Conservation (phyloP, 192 early-diverging fungal genomes). For the Linnemannia exigua region DNA sequence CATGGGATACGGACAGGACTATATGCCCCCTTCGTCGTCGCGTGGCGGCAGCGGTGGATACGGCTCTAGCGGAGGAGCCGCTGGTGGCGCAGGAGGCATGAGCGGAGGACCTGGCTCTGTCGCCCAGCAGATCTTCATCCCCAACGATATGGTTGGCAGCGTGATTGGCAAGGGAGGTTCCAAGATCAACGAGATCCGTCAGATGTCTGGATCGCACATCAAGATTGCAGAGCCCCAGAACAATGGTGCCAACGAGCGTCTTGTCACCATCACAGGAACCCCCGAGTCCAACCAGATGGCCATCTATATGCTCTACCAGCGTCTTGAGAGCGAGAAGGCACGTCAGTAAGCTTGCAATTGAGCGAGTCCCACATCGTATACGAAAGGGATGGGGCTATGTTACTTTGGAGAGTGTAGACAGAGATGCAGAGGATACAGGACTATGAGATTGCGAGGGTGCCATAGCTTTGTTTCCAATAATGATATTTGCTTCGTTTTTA, state of each 20-base stretch:
- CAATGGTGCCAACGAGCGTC: conserved; percentile 75
- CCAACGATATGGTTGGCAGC: conserved; percentile 83
- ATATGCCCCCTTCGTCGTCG: conserved; percentile 42
- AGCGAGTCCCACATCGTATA: no score
- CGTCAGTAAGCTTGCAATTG: conserved; percentile 38
- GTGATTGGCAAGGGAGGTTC: conserved; percentile 95
- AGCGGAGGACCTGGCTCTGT: conserved; percentile 56
- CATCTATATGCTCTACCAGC: conserved; percentile 89
- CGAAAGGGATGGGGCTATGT: no score
- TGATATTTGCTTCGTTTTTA: neutral
- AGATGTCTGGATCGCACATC: conserved; percentile 86
- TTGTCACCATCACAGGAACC: conserved; percentile 92
- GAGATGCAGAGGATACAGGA: no score
- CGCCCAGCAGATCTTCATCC: conserved; percentile 75
- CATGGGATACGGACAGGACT: conserved; percentile 60
- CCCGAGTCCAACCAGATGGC: conserved; percentile 94
- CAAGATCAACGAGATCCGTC: conserved; percentile 86
- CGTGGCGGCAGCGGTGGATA: conserved; percentile 20
- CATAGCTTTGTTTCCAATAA: neutral
- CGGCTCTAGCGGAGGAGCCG: conserved; percentile 8
- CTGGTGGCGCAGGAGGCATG: conserved; percentile 4
- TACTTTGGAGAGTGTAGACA: no score
- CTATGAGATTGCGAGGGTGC: no score
- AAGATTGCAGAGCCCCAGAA: conserved; percentile 86
- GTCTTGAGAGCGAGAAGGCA: conserved; percentile 86